Evolutionary conservation across 441 rosid genomes (phyloP), one percentile per base, ranked within the genome.

Genomic region (Kokia cookei): DNA sequence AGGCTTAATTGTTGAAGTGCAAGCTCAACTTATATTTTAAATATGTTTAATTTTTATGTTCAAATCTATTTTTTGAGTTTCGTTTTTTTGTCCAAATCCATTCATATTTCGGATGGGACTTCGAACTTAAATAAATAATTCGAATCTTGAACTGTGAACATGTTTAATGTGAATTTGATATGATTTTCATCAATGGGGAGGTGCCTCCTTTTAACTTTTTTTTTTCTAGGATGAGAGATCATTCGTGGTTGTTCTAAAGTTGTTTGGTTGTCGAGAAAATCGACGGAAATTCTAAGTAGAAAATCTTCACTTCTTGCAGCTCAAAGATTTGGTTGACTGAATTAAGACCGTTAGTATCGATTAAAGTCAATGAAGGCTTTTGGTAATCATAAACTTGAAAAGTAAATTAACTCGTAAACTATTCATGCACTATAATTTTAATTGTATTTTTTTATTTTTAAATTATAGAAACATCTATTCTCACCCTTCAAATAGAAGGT

Each of bases 191-290:
- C 26, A 1, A 8, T 2, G 3, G 4, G 7, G 7, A 2, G 12
- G 1, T 43, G 19, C 7, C 54, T 26, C 43, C 35, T 43, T 64
- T 14, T 4, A 7, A 22, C n/a, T 10, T 71, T 71, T 43, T 37
- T 15, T 69, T 37, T 43, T 42, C 5, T 42, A 22, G 8, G 40
- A 15, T 59, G 59, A 68, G 15, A 13, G 15, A 22, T 45, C 54
- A 17, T 5, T 42, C 17, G 12, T 26, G 13, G 13, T 65, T 26
- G 15, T 29, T 48, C 7, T 42, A 15, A 48, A 48, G 22, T 45
- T 60, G 57, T 72, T 72, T 47, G 68, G n/a, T 6, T 29, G 47
- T 47, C 7, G 57, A 72, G 69, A 72, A 72, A 72, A 60, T 61
- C 13, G 29, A 29, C 5, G 53, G 45, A 55, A 35, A 47, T 55